These are phyloP conservation scores for Calcarisporium arbuscula DNA, from an alignment of 2,329 filamentous ascomycete genomes.

Conservation along the genomic window DNA sequence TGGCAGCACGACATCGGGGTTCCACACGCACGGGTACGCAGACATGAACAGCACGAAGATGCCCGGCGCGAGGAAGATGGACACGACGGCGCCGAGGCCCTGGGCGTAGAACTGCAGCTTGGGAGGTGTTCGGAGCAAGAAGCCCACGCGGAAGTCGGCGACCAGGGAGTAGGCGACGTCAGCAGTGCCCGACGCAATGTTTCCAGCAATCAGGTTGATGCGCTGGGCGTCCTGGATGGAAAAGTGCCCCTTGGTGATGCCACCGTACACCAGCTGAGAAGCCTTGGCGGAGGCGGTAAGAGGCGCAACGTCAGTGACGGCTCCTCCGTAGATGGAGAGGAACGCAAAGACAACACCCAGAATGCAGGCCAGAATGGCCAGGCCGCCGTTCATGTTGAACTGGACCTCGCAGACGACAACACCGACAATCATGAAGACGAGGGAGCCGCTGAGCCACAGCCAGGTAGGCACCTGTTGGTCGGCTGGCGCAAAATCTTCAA, in stretches of 20 bases:
- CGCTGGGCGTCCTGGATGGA: slow-evolving; percentile 46
- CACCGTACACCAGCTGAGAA: slow-evolving; percentile 62
- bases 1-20: slow-evolving; percentile 31
- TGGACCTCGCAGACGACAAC: slow-evolving; percentile 44
- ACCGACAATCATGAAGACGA: slow-evolving; percentile 44
- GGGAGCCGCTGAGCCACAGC: slow-evolving; percentile 43
- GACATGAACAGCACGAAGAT: slow-evolving; percentile 62
- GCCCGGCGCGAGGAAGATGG: slow-evolving; percentile 60
- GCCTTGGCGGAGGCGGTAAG: slow-evolving; percentile 63
- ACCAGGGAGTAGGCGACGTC: slow-evolving; percentile 48
- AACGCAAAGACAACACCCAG: slow-evolving; percentile 54
- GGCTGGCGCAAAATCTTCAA: slow-evolving; percentile 33
- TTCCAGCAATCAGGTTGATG: slow-evolving; percentile 60
- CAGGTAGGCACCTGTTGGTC: slow-evolving; percentile 45
- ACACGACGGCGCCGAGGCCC: slow-evolving; percentile 53
- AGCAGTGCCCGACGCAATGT: slow-evolving; percentile 49
- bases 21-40: slow-evolving; percentile 63
- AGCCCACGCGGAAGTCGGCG: slow-evolving; percentile 61
- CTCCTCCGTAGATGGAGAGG: slow-evolving; percentile 41
- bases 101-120: slow-evolving; percentile 62
- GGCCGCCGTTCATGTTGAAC: slow-evolving; percentile 50
- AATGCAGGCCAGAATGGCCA: slow-evolving; percentile 48
- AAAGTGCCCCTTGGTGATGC: slow-evolving; percentile 51
- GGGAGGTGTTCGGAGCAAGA: slow-evolving; percentile 59
- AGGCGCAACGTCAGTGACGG: slow-evolving; percentile 54